Percentiles rank a stretch among this genome's conserved stretches.
phyloP scores from a whole-genome alignment of 352 stramenopile genomes.

The Pythium scleroteichum region DNA sequence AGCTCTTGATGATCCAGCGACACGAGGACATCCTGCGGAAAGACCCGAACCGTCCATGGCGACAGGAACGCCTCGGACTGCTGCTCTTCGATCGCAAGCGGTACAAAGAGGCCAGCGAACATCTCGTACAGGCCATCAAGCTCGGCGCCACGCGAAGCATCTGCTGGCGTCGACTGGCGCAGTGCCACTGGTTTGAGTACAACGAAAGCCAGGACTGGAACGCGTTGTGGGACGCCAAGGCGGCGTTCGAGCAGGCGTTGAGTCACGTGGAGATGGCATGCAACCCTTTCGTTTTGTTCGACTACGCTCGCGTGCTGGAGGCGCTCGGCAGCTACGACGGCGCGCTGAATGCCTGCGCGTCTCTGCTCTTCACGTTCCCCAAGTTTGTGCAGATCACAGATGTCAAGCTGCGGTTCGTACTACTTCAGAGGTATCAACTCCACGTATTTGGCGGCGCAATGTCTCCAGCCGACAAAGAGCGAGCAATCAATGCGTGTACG shows the following conservation, averaged over 20 bases:
- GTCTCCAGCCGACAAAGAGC: slow-evolving; percentile 24
- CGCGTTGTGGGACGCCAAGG: slow-evolving; percentile 59
- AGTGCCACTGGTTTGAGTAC: slow-evolving; percentile 56
- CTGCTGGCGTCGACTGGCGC: slow-evolving; percentile 57
- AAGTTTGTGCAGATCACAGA: slow-evolving; percentile 41
- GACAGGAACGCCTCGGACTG: slow-evolving; percentile 63
- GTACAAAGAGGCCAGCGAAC: slow-evolving; percentile 42
- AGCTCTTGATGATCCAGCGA: slow-evolving; percentile 51
- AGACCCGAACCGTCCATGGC: slow-evolving; percentile 57
- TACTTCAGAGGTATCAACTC: slow-evolving; percentile 60
- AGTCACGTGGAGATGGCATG: slow-evolving; percentile 49
- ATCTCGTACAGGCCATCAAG: slow-evolving; percentile 51
- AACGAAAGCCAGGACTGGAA: slow-evolving; percentile 53
- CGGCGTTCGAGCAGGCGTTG: slow-evolving; percentile 56
- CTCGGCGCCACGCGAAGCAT: slow-evolving; percentile 42
- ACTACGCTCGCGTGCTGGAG: slow-evolving; percentile 61
- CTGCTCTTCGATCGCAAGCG: slow-evolving; percentile 47
- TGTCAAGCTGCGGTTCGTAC: slow-evolving; percentile 49
- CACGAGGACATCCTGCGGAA: slow-evolving; percentile 63
- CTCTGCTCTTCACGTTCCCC: slow-evolving; percentile 56
- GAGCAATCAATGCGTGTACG: slow-evolving; percentile 49
- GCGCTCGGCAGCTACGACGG: slow-evolving; percentile 46
- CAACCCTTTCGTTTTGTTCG: slow-evolving; percentile 45
- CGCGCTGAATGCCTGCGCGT: slow-evolving; percentile 46
- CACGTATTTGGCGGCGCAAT: slow-evolving; percentile 27